Evolutionary conservation across 495 filamentous ascomycete species (phyloP).

Genomic region (Talaromyces stipitatus): DNA sequence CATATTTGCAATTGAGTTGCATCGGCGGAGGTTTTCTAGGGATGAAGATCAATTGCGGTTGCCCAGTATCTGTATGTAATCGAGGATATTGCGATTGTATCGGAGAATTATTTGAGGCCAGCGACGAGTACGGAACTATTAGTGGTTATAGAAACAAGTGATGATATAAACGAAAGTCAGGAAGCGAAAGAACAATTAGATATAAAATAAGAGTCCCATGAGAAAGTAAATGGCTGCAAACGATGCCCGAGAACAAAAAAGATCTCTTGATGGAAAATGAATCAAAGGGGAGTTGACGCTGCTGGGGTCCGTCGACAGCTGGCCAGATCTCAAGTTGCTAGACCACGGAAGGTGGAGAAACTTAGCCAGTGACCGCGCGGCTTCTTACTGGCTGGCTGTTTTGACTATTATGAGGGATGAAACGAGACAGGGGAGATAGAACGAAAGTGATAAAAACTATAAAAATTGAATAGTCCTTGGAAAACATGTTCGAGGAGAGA

Average conservation of each 20-base stretch:
- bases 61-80: background rate
- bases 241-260: slow-evolving; percentile 11
- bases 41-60: background rate
- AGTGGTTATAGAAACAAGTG: slow-evolving; percentile 18
- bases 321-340: slow-evolving; percentile 8
- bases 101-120: slow-evolving; percentile 7
- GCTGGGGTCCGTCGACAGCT: slow-evolving; percentile 4
- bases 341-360: background rate
- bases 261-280: background rate
- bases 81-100: slow-evolving; percentile 1
- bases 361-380: background rate
- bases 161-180: slow-evolving; percentile 35
- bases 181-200: slow-evolving; percentile 7
- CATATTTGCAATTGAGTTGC: background rate
- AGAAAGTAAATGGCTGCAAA: slow-evolving; percentile 19
- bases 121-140: slow-evolving; percentile 6
- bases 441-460: background rate
- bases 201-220: slow-evolving; percentile 28
- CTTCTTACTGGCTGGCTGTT: background rate
- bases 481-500: too few species aligned
- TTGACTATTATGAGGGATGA: background rate
- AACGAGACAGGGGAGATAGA: background rate
- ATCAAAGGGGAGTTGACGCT: slow-evolving; percentile 3
- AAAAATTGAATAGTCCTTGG: too few species aligned
- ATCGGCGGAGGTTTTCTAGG: background rate